phyloP scores from a whole-genome alignment of 2,329 filamentous ascomycete species.

The Xylariaceae sp. region DNA sequence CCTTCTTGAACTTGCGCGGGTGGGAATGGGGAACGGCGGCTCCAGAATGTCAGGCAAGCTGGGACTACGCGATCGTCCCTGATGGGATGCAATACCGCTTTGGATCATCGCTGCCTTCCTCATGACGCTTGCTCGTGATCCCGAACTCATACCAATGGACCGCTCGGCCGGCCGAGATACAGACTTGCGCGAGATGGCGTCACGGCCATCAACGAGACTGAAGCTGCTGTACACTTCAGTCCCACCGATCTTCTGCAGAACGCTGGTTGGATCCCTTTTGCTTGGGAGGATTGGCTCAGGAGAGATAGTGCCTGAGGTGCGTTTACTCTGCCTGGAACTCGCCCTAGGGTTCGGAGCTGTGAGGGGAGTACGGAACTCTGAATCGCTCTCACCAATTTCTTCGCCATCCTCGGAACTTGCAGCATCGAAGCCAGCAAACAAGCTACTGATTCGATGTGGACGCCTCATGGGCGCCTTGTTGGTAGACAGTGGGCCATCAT shows the following conservation, averaged over 20 bases:
- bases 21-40: conserved; percentile 90
- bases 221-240: conserved; percentile 44
- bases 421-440: conserved; percentile 82
- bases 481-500: conserved; percentile 67
- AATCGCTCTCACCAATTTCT: conserved; percentile 57
- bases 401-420: conserved; percentile 63
- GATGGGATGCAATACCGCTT: conserved; percentile 68
- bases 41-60: conserved; percentile 55
- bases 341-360: conserved; percentile 56
- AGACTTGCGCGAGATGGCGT: conserved; percentile 27
- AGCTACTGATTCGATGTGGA: conserved; percentile 72
- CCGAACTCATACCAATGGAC: conserved; percentile 32
- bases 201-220: conserved; percentile 28
- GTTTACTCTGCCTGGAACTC: conserved; percentile 36
- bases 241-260: conserved; percentile 30
- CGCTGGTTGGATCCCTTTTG: conserved; percentile 23
- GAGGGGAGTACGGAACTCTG: conserved; percentile 62
- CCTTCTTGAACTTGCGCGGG: conserved; percentile 79
- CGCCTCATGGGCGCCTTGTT: conserved; percentile 59
- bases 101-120: conserved; percentile 77
- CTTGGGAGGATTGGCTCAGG: conserved; percentile 34
- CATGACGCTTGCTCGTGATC: conserved; percentile 57
- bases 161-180: conserved; percentile 24
- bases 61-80: conserved; percentile 59
- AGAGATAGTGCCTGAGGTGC: conserved; percentile 37